Conservation (phyloP, 2,329 filamentous ascomycete genomes). For the Scedosporium minutisporum region DNA sequence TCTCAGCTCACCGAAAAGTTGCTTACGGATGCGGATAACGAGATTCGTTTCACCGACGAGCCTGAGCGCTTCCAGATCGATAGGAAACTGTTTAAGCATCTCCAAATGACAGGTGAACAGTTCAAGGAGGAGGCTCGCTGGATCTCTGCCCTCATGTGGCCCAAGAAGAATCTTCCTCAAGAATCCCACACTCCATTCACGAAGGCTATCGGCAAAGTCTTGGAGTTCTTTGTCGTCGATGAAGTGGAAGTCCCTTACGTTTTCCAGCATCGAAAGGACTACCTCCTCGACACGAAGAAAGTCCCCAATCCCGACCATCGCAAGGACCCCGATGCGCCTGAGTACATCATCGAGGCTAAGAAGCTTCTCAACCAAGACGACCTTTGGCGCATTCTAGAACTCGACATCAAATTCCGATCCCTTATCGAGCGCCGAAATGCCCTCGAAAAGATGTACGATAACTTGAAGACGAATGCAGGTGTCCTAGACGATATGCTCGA, state of each 20-base stretch:
- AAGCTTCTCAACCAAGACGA: constrained; percentile 89
- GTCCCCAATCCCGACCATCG: constrained; percentile 48
- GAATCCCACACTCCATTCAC: constrained; percentile 77
- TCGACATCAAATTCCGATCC: constrained; percentile 90
- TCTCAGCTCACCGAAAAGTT: constrained; percentile 90
- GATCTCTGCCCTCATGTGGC: constrained; percentile 85
- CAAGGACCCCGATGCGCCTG: constrained; percentile 59
- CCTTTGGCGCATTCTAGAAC: constrained; percentile 87
- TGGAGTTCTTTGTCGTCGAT: constrained; percentile 91
- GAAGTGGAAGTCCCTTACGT: constrained; percentile 96
- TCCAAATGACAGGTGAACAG: constrained; percentile 72
- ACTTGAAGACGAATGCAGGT: constrained; percentile 50
- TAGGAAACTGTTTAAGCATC: constrained; percentile 75
- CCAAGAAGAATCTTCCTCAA: constrained; percentile 66
- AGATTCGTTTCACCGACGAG: constrained; percentile 78
- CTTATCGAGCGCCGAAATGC: constrained; percentile 85
- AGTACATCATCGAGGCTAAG: constrained; percentile 68
- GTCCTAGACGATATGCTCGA: constrained; percentile 68
- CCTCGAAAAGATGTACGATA: constrained; percentile 69
- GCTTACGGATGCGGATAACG: constrained; percentile 89
- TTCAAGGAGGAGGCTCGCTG: constrained; percentile 84
- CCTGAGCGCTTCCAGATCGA: constrained; percentile 92
- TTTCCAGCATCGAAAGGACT: constrained; percentile 96
- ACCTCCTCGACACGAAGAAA: constrained; percentile 82
- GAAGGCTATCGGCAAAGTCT: constrained; percentile 78